Evolutionary conservation across 352 stramenopile genomes (phyloP), one percentile per base, ranked within the genome.

Genomic region (Globisporangium abappressorium): DNA sequence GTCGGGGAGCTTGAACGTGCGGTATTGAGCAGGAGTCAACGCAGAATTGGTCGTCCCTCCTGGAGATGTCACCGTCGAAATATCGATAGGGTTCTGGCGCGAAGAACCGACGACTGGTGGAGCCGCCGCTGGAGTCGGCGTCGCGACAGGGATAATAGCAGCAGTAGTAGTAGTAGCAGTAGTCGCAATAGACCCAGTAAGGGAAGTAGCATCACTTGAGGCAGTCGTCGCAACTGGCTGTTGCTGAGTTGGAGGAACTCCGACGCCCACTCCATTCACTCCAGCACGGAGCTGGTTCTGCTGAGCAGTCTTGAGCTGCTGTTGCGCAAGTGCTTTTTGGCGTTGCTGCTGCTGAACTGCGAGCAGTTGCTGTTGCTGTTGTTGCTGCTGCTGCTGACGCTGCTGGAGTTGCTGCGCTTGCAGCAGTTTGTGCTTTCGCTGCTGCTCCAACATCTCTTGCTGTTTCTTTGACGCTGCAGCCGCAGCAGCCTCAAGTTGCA

Each of bases 1-100:
- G 22, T 92, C 81, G 0, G 81, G 70, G 4, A 94, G 66, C 70
- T 90, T 89, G 64, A 93, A 91, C 14, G 75, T 91, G n/a, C 77
- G 78, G 57, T 93, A 93, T 62, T 93, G 85, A 20, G 83, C 80
- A 7, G 85, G 73, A 1, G 85, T 93, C 38, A 93, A 75, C 14
- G 79, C 78, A 3, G 77, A 66, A 38, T 55, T 66, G 41, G 73
- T 75, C 20, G 72, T 84, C 1, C 49, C 67, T 58, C 57, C 62
- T 26, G 79, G 67, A 22, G 80, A 77, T 14, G 72, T 74, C 0
- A 65, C 74, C 12, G 61, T 66, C 5, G 78, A 78, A 22, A 86
- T 69, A 43, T 89, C 80, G 62, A 88, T 84, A 14, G 80, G 78
- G n/a, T 81, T 79, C 63, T 80, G 72, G 11, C 79, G 68, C 9